Conservation (phyloP, 495 filamentous ascomycete genomes). For the Hypoxylon fragiforme region DNA sequence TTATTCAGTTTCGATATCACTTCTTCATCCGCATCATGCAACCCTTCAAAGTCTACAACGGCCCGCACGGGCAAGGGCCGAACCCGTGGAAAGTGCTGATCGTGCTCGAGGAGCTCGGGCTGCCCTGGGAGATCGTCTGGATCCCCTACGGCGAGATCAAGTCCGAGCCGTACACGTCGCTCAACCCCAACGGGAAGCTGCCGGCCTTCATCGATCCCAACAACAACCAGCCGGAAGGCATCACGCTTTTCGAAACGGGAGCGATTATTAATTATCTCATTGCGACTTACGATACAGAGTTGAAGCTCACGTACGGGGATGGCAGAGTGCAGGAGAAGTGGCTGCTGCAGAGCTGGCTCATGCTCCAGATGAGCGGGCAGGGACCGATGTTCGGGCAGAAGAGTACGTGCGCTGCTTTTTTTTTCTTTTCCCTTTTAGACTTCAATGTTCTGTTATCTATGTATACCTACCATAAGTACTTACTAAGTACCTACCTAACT, state of each 20-base stretch:
- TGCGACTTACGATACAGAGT: slow-evolving; percentile 63
- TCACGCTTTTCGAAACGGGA: slow-evolving; percentile 55
- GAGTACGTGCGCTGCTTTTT: slow-evolving; percentile 1
- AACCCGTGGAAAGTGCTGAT: slow-evolving; percentile 69
- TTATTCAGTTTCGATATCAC: not conserved
- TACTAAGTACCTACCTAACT: no score
- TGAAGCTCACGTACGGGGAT: slow-evolving; percentile 56
- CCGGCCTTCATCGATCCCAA: slow-evolving; percentile 51
- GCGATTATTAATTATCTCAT: slow-evolving; percentile 69
- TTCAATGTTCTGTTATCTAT: no score
- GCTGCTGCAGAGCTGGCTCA: slow-evolving; percentile 55
- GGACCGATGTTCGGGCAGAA: slow-evolving; percentile 65
- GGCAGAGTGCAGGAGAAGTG: slow-evolving; percentile 52
- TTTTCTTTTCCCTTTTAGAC: not conserved
- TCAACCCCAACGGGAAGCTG: slow-evolving; percentile 71
- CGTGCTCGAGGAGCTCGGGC: slow-evolving; percentile 60
- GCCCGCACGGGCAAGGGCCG: slow-evolving; percentile 52
- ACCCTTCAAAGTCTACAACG: slow-evolving; percentile 32
- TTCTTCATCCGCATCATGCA: slow-evolving; percentile 11
- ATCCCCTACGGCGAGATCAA: slow-evolving; percentile 42
- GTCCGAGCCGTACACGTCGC: slow-evolving; percentile 56
- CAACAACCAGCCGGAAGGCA: no score
- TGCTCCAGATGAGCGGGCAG: slow-evolving; percentile 70
- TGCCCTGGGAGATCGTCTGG: slow-evolving; percentile 54
- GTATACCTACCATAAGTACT: no score